phyloP scores from a whole-genome alignment of 805 yeast species.

The Candida xiaguanensis region DNA sequence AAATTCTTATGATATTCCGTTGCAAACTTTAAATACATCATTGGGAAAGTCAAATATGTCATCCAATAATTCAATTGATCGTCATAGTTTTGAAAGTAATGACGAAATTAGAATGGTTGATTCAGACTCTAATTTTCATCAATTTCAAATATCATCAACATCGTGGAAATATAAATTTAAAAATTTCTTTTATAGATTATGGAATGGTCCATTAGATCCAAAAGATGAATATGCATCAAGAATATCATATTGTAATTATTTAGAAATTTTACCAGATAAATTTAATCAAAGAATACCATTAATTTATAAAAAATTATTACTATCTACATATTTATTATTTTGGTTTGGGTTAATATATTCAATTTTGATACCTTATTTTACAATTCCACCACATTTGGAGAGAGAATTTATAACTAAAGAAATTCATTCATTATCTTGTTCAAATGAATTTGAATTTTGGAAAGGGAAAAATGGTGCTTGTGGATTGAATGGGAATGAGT shows the following conservation, averaged over 20 bases:
- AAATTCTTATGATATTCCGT: not conserved
- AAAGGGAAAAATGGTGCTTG: constrained; percentile 70
- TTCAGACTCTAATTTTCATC: not conserved
- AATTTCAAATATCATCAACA: not conserved
- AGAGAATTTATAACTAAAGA: constrained; percentile 16
- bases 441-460: constrained; percentile 54
- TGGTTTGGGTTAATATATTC: constrained; percentile 44
- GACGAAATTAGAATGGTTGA: not conserved
- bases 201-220: constrained; percentile 56
- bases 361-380: constrained; percentile 44
- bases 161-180: constrained; percentile 1
- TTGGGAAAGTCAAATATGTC: not conserved
- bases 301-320: constrained; percentile 22
- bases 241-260: constrained; percentile 12
- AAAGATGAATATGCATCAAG: constrained; percentile 47
- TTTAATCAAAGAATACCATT: constrained; percentile 26
- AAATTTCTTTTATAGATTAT: constrained; percentile 29
- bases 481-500: constrained; percentile 65
- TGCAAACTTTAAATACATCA: not conserved
- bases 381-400: constrained; percentile 33
- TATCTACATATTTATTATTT: constrained; percentile 37
- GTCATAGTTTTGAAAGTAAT: not conserved
- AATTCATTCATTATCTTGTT: constrained; percentile 48
- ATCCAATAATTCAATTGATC: not conserved
- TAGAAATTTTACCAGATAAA: constrained; percentile 42